Conservation (phyloP, 2,329 filamentous ascomycete genomes). For the Alternaria triticina region DNA sequence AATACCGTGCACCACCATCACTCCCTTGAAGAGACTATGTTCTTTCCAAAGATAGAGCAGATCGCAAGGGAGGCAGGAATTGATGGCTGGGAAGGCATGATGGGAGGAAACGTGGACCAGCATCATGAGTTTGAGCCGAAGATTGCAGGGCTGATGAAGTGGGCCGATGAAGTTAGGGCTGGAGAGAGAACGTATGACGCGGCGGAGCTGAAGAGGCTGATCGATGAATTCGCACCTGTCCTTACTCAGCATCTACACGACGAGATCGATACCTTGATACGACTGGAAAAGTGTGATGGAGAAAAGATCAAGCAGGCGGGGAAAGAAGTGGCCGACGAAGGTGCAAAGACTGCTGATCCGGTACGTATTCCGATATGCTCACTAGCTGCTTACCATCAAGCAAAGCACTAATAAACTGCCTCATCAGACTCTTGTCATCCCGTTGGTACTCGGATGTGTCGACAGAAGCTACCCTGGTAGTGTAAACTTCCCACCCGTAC, state of each 20-base stretch:
- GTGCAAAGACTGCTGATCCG: constrained; percentile 7
- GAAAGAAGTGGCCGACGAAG: constrained; percentile 1
- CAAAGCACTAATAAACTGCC: neutral
- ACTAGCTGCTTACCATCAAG: neutral
- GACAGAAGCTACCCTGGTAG: constrained; percentile 43
- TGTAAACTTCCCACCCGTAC: constrained; percentile 41
- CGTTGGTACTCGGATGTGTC: constrained; percentile 42
- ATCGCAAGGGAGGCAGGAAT: constrained; percentile 31
- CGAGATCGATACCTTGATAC: constrained; percentile 26
- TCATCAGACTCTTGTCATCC: constrained; percentile 28
- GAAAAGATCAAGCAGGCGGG: constrained; percentile 9
- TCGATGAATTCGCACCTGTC: constrained; percentile 22
- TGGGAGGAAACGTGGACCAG: constrained; percentile 44
- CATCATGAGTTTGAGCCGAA: constrained; percentile 43
- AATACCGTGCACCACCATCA: constrained; percentile 49
- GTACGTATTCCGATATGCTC: neutral
- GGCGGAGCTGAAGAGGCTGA: constrained; percentile 9
- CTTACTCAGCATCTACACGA: constrained; percentile 28
- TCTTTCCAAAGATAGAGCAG: constrained; percentile 47
- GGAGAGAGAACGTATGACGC: constrained; percentile 15
- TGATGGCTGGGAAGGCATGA: constrained; percentile 8
- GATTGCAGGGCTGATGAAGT: constrained; percentile 34
- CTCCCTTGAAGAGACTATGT: constrained; percentile 39
- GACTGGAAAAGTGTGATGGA: constrained; percentile 21
- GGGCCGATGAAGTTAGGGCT: constrained; percentile 10